Evolutionary conservation across 495 filamentous ascomycete species (phyloP), one percentile per base, ranked within the genome.

Genomic region (Tuber melanosporum): DNA sequence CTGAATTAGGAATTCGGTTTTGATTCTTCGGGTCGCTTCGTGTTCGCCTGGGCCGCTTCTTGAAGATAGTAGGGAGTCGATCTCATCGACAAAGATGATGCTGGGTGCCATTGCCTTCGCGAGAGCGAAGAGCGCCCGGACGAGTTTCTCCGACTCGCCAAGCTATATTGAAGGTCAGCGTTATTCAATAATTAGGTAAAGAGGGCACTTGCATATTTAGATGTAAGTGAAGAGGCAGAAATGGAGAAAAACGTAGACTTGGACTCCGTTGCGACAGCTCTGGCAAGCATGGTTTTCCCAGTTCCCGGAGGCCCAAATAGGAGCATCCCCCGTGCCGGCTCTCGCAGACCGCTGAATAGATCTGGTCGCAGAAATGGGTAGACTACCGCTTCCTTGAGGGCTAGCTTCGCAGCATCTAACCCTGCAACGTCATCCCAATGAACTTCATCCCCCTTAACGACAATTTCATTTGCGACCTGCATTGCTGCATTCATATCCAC

Each of bases 71-170:
- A 99, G 85, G 1, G 95, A 98, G 84, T 99, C 95, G 81, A 99
- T 99, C 83, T 99, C 95, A 81, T 99, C 95, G 9, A 99, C 94
- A 79, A 99, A 99, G 79, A 99, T 99, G 84, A 99, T 98, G 75
- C 92, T 94, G 0, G 95, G 95, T 0, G 95, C 95, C 43, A 98
- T 89, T 26, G 90, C 88, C 82, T 97, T 97, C 41, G 95, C 95
- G 12, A 98, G 87, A 0, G 90, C 90, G 82, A 99, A 99, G 26
- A 98, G 88, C 1, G 96, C 95, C 26, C 94, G 90, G 7, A 99
- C 95, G 32, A 98, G 91, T 85, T 98, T 98, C 85, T 98, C 95
- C 39, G 92, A 94, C 84, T 99, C 95, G 46, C 95, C 95, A 66
- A 98, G 90, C 82, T 83, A 72, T 52, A 44, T 45, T 43, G n/a